Conservation (phyloP, 345 rosid genomes). For the Salix arbutifolia region DNA sequence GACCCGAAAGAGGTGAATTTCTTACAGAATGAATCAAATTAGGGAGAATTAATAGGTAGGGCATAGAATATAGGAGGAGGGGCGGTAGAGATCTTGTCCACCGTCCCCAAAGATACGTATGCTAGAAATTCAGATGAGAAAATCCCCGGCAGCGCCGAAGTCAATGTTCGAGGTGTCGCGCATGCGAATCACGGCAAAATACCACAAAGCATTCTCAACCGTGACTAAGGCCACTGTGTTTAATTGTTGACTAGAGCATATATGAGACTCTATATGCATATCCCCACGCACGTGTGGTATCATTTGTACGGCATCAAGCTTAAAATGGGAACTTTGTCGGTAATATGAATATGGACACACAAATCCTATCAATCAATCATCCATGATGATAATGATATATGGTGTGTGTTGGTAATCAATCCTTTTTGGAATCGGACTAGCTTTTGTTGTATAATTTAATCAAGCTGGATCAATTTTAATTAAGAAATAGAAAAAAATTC, state of each 20-base stretch:
- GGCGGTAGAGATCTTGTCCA: constrained; percentile 25
- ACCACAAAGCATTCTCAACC: not conserved
- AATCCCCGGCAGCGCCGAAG: constrained; percentile 16
- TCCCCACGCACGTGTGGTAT: not conserved
- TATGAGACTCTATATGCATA: not conserved
- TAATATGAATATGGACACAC: too few relatives aligned
- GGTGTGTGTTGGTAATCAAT: too few relatives aligned
- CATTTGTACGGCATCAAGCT: not conserved
- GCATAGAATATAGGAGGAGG: not conserved
- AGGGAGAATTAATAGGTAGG: not conserved
- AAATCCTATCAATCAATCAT: too few relatives aligned
- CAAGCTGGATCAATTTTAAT: too few relatives aligned
- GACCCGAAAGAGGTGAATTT: constrained; percentile 6
- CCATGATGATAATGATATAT: too few relatives aligned
- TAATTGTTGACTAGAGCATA: too few relatives aligned
- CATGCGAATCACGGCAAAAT: constrained; percentile 12
- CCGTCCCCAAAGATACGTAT: constrained; percentile 21
- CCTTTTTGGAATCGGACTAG: too few relatives aligned
- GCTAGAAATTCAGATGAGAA: not conserved
- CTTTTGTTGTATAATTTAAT: not conserved
- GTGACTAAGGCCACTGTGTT: not conserved
- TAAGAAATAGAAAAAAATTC: too few relatives aligned
- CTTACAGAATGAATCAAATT: not conserved
- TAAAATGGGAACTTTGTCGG: not conserved
- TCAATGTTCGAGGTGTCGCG: constrained; percentile 19